Percentiles rank a stretch among this genome's conserved stretches.
Conservation (phyloP, 2,329 filamentous ascomycete genomes). For the Xylaria hypoxylon region DNA sequence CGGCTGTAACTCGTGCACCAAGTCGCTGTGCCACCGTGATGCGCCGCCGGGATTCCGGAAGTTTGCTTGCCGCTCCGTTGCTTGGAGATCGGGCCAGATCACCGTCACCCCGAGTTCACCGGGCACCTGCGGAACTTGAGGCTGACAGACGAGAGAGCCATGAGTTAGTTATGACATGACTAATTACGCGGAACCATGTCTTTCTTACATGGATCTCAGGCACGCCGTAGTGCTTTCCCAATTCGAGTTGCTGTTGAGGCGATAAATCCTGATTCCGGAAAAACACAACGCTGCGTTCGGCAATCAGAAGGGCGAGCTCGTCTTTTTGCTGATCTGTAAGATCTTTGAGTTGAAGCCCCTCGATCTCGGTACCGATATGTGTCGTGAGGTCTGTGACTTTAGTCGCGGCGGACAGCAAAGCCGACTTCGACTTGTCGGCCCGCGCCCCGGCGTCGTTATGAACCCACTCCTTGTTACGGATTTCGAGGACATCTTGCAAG, state of each 20-base stretch:
- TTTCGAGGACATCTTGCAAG: conserved; percentile 75
- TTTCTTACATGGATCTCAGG: conserved; percentile 72
- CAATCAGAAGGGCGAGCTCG: conserved; percentile 71
- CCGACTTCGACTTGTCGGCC: conserved; percentile 73
- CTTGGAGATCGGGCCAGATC: conserved; percentile 76
- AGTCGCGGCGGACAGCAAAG: conserved; percentile 69
- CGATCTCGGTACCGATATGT: conserved; percentile 73
- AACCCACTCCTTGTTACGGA: conserved; percentile 67
- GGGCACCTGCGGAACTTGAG: conserved; percentile 77
- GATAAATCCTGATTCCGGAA: conserved; percentile 72
- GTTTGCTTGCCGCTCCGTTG: conserved; percentile 68
- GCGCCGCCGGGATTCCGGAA: conserved; percentile 77
- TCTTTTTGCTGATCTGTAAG: conserved; percentile 69
- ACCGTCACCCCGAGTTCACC: conserved; percentile 73
- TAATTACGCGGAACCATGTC: conserved; percentile 36
- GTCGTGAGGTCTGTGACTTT: conserved; percentile 71
- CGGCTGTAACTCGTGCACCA: conserved; percentile 77
- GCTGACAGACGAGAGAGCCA: conserved; percentile 55
- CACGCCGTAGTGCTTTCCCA: conserved; percentile 73
- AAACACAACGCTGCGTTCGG: conserved; percentile 74
- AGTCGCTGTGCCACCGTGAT: conserved; percentile 76
- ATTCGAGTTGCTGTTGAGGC: conserved; percentile 71
- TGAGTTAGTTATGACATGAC: not conserved
- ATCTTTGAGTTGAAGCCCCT: conserved; percentile 72
- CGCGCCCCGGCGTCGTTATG: conserved; percentile 72